A percentile compares a stretch with the other conserved stretches of the same genome.
phyloP scores from a whole-genome alignment of 2,329 filamentous ascomycete species.

The Cryphonectria carpinicola region DNA sequence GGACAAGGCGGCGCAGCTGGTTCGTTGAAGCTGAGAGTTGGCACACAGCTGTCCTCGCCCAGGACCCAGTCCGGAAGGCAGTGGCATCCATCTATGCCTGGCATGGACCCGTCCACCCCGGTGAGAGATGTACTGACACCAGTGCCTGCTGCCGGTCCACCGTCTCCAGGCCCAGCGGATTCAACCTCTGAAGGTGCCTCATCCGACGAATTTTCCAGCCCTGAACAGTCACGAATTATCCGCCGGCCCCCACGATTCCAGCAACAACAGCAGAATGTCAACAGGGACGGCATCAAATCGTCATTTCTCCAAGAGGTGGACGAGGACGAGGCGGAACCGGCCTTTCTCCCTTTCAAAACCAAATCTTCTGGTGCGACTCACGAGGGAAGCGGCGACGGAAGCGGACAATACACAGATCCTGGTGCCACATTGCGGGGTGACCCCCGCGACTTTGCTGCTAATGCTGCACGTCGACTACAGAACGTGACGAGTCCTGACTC shows the following conservation, averaged over 20 bases:
- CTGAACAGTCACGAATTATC: slow-evolving; percentile 63
- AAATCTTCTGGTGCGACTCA: slow-evolving; percentile 29
- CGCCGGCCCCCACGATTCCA: slow-evolving; percentile 60
- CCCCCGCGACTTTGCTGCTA: slow-evolving; percentile 37
- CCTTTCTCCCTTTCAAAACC: slow-evolving; percentile 55
- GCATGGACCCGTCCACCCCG: slow-evolving; percentile 36
- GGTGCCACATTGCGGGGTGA: slow-evolving; percentile 58
- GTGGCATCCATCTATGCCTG: slow-evolving; percentile 51
- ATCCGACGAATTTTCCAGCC: slow-evolving; percentile 43
- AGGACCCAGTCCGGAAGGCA: slow-evolving; percentile 40
- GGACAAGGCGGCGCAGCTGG: slow-evolving; percentile 21
- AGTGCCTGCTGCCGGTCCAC: slow-evolving; percentile 36
- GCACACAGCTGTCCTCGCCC: slow-evolving; percentile 29
- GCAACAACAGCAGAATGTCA: slow-evolving; percentile 30
- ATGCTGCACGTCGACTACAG: slow-evolving; percentile 36
- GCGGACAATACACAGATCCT: slow-evolving; percentile 44
- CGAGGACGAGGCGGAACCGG: slow-evolving; percentile 60
- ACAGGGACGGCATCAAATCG: slow-evolving; percentile 32
- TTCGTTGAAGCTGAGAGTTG: slow-evolving; percentile 35
- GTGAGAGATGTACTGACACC: slow-evolving; percentile 31
- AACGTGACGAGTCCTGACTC: slow-evolving; percentile 27
- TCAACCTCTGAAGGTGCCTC: slow-evolving; percentile 38
- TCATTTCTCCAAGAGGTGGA: slow-evolving; percentile 34
- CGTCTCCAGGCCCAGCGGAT: slow-evolving; percentile 48
- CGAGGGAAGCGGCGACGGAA: slow-evolving; percentile 35